phyloP scores from a whole-genome alignment of 805 yeast genomes.

The Nematodospora valgi region DNA sequence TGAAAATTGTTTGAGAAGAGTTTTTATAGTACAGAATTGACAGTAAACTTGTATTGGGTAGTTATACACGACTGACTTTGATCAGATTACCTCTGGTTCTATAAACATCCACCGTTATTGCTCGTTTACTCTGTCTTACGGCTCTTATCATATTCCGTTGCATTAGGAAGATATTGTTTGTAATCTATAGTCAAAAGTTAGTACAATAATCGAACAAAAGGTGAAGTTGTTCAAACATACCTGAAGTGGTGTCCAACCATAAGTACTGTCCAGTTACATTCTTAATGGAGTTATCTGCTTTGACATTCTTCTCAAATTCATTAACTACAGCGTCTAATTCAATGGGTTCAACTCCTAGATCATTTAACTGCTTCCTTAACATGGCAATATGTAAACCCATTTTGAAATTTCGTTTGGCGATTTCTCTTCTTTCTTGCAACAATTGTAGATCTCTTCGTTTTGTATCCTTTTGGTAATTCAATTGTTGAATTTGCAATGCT shows the following conservation, averaged over 20 bases:
- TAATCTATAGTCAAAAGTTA: constrained; percentile 23
- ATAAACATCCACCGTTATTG: neutral
- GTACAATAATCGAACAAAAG: constrained; percentile 8
- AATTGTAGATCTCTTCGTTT: constrained; percentile 51
- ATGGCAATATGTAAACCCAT: constrained; percentile 68
- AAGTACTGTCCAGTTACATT: constrained; percentile 53
- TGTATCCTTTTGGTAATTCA: constrained; percentile 47
- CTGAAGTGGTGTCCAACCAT: constrained; percentile 57
- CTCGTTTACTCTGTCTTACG: constrained; percentile 12
- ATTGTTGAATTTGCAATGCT: constrained; percentile 41
- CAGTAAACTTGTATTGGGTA: neutral
- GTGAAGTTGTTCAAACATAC: constrained; percentile 15
- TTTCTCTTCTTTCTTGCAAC: constrained; percentile 49
- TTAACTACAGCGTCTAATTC: constrained; percentile 46
- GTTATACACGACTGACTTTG: constrained; percentile 5
- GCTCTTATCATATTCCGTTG: constrained; percentile 52
- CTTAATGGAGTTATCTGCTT: constrained; percentile 52
- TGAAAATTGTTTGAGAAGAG: constrained; percentile 1
- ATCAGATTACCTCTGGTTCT: no score
- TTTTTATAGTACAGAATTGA: constrained; percentile 1
- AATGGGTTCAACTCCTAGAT: constrained; percentile 56
- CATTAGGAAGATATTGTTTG: constrained; percentile 54
- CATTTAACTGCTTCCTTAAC: constrained; percentile 56
- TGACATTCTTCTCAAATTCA: constrained; percentile 58
- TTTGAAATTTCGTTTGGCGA: constrained; percentile 48